Evolutionary conservation across 345 rosid genomes (phyloP).

Genomic region (Cardamine occulta): DNA sequence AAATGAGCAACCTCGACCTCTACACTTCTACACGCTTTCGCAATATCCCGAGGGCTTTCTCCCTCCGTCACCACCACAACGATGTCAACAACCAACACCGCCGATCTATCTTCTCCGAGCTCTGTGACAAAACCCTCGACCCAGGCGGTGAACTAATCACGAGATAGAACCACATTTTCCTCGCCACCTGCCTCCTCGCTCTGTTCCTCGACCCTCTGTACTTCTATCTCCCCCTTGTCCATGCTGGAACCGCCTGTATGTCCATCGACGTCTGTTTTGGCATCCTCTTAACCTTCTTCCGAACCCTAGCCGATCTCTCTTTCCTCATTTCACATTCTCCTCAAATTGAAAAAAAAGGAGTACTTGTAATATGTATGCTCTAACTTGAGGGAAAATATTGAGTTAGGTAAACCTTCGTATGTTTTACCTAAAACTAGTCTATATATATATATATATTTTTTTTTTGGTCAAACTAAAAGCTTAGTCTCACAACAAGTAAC

Average conservation of each 20-base stretch:
- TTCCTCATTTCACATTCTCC: constrained; percentile 62
- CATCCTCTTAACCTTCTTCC: constrained; percentile 59
- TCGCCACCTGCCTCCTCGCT: constrained; percentile 65
- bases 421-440: too few relatives aligned
- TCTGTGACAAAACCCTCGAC: constrained; percentile 61
- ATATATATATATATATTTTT: too few relatives aligned
- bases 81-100: constrained; percentile 46
- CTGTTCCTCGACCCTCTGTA: constrained; percentile 86
- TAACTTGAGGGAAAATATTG: too few relatives aligned
- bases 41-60: constrained; percentile 48
- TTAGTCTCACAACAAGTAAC: too few relatives aligned
- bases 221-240: constrained; percentile 67
- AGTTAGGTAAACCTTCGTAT: too few relatives aligned
- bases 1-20: constrained; percentile 51
- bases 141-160: constrained; percentile 65
- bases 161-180: constrained; percentile 78
- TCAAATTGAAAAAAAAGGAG: constrained; percentile 58
- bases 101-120: constrained; percentile 34
- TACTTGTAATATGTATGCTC: too few relatives aligned
- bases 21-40: constrained; percentile 51
- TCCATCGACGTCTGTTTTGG: constrained; percentile 52
- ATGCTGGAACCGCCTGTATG: constrained; percentile 62
- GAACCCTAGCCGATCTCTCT: constrained; percentile 68
- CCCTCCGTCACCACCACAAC: constrained; percentile 48
- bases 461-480: too few relatives aligned